Conservation (phyloP, 306 rosid species). For the Vigna unguiculata region DNA sequence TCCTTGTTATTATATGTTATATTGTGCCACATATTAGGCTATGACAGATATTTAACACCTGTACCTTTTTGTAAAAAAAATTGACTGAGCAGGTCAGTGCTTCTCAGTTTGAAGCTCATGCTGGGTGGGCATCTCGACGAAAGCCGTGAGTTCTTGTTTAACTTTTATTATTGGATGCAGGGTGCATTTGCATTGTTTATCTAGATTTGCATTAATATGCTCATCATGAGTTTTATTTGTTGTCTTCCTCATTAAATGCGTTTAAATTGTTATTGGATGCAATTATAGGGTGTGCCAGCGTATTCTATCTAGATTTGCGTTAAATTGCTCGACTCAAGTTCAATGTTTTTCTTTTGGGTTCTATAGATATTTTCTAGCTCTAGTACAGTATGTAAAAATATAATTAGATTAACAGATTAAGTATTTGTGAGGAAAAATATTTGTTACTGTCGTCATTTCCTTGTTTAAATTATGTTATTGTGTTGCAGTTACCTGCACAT, state of each 20-base stretch:
- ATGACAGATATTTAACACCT: neutral
- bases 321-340: neutral
- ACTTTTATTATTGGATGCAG: conserved; percentile 24
- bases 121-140: conserved; percentile 93
- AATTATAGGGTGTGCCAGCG: conserved; percentile 2
- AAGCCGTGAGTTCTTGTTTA: conserved; percentile 84
- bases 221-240: neutral
- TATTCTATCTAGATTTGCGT: conserved; percentile 31
- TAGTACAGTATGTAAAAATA: neutral
- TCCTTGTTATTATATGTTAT: conserved; percentile 14
- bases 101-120: conserved; percentile 95
- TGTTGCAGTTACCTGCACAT: conserved; percentile 83
- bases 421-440: neutral
- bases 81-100: conserved; percentile 76
- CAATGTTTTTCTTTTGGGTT: neutral
- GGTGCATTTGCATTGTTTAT: conserved; percentile 20
- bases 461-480: conserved; percentile 31
- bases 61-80: neutral
- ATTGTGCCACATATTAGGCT: conserved; percentile 26
- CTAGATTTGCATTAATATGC: conserved; percentile 6
- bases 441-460: neutral
- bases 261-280: conserved; percentile 33
- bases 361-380: neutral
- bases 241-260: neutral
- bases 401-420: neutral